These are phyloP conservation scores for Maudiozyma pseudohumilis DNA, from an alignment of 805 yeast species.

Conservation along the genomic window DNA sequence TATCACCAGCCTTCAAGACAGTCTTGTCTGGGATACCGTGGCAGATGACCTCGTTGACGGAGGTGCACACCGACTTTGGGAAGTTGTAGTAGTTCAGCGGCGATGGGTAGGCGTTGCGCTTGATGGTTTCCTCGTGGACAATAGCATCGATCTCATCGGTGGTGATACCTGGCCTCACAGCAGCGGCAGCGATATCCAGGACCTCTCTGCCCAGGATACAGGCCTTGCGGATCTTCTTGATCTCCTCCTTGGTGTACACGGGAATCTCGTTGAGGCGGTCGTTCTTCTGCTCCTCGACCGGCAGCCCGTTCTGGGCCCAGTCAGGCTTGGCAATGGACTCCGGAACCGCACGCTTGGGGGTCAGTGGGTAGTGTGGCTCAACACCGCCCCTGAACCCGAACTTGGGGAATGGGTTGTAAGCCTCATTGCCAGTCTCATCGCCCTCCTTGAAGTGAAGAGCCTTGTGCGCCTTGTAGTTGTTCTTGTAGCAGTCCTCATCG, in stretches of 20 bases:
- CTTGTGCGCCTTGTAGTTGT: constrained; percentile 66
- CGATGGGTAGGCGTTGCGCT: constrained; percentile 86
- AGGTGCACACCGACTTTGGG: constrained; percentile 88
- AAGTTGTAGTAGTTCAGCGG: constrained; percentile 89
- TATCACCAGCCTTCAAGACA: constrained; percentile 85
- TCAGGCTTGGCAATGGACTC: constrained; percentile 68
- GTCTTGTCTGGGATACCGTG: constrained; percentile 96
- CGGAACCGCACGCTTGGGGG: constrained; percentile 64
- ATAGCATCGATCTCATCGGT: constrained; percentile 85
- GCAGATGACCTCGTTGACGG: constrained; percentile 90
- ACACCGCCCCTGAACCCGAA: constrained; percentile 64
- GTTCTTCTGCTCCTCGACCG: constrained; percentile 63
- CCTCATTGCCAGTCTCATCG: constrained; percentile 24
- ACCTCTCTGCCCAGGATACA: constrained; percentile 74
- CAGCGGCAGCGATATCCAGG: constrained; percentile 79
- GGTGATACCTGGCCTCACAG: constrained; percentile 77
- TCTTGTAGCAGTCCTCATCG: constrained; percentile 71
- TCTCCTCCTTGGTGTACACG: constrained; percentile 54
- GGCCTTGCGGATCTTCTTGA: constrained; percentile 67
- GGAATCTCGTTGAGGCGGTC: constrained; percentile 61
- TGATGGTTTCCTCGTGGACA: constrained; percentile 80
- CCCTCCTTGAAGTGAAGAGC: constrained; percentile 57
- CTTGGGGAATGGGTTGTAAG: constrained; percentile 81
- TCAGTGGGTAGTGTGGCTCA: constrained; percentile 72
- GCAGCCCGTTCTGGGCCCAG: constrained; percentile 72